Conservation (phyloP, 2,329 filamentous ascomycete genomes). For the Torrubiellomyces zombiae region DNA sequence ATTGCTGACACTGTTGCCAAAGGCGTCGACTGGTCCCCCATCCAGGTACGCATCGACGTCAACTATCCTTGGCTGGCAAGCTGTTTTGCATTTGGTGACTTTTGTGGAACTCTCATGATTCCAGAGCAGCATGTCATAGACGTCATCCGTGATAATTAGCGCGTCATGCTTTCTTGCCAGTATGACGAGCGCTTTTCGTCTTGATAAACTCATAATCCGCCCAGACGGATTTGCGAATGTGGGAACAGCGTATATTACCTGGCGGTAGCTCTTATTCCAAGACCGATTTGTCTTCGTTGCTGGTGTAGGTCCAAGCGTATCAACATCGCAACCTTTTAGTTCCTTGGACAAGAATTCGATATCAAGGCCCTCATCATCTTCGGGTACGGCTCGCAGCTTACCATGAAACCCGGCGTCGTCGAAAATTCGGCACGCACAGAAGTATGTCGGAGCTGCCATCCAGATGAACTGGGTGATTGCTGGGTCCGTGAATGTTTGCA, state of each 20-base stretch:
- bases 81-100: slow-evolving; percentile 31
- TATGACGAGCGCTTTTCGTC: slow-evolving; percentile 52
- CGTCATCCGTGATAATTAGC: slow-evolving; percentile 75
- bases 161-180: slow-evolving; percentile 67
- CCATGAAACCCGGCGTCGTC: slow-evolving; percentile 60
- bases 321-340: too few species aligned
- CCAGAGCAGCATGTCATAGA: slow-evolving; percentile 90
- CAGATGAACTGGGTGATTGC: slow-evolving; percentile 58
- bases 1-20: slow-evolving; percentile 73
- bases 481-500: slow-evolving; percentile 70
- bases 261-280: slow-evolving; percentile 78
- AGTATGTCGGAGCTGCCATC: slow-evolving; percentile 70
- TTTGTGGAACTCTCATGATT: too few species aligned
- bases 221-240: slow-evolving; percentile 82
- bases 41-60: too few species aligned
- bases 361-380: slow-evolving; percentile 65
- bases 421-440: slow-evolving; percentile 72
- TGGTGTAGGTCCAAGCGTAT: too few species aligned
- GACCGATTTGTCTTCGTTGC: too few species aligned
- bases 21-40: too few species aligned
- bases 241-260: slow-evolving; percentile 78
- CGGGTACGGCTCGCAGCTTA: slow-evolving; percentile 51
- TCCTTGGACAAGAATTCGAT: slow-evolving; percentile 29
- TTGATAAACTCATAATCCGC: slow-evolving; percentile 56
- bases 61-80: too few species aligned